Evolutionary conservation across 2,329 filamentous ascomycete genomes (phyloP).

Genomic region (Ambrosiella beaveri): DNA sequence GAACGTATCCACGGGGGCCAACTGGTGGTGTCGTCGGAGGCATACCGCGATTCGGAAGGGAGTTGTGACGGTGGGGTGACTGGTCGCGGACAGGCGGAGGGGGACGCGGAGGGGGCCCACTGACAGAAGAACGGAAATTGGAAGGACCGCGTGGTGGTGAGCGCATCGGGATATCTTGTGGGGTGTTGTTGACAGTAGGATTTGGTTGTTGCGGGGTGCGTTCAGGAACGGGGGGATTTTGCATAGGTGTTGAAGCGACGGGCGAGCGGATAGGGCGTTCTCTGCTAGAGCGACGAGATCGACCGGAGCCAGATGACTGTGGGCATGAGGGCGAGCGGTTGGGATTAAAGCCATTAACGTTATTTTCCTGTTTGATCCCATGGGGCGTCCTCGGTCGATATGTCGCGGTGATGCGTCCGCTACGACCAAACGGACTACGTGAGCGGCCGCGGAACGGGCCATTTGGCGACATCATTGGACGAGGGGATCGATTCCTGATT

Average conservation of each 20-base stretch:
- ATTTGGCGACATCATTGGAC: slow-evolving; percentile 1
- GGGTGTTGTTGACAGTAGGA: neutral
- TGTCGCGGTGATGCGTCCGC: slow-evolving; percentile 7
- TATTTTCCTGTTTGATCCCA: neutral
- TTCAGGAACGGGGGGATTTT: slow-evolving; percentile 23
- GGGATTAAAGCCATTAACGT: slow-evolving; percentile 3
- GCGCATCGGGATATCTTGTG: slow-evolving; percentile 1
- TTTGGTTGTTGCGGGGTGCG: slow-evolving; percentile 19
- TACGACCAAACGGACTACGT: slow-evolving; percentile 9
- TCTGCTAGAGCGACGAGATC: slow-evolving; percentile 30
- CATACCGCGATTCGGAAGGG: slow-evolving; percentile 15
- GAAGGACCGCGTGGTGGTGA: slow-evolving; percentile 12
- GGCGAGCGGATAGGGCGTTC: slow-evolving; percentile 23
- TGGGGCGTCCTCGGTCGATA: slow-evolving; percentile 9
- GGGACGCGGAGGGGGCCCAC: slow-evolving; percentile 20
- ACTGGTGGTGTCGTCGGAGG: slow-evolving; percentile 25
- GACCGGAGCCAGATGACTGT: slow-evolving; percentile 34
- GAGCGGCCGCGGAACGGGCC: slow-evolving; percentile 5
- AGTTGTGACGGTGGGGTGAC: slow-evolving; percentile 25
- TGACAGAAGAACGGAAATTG: slow-evolving; percentile 22
- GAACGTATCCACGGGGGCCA: slow-evolving; percentile 36
- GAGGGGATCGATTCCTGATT: slow-evolving; percentile 4
- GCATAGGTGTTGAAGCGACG: slow-evolving; percentile 16
- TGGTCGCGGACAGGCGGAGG: slow-evolving; percentile 15
- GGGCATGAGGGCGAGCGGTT: slow-evolving; percentile 15